Conservation (phyloP, 2,329 filamentous ascomycete species). For the Diaporthe amygdali region DNA sequence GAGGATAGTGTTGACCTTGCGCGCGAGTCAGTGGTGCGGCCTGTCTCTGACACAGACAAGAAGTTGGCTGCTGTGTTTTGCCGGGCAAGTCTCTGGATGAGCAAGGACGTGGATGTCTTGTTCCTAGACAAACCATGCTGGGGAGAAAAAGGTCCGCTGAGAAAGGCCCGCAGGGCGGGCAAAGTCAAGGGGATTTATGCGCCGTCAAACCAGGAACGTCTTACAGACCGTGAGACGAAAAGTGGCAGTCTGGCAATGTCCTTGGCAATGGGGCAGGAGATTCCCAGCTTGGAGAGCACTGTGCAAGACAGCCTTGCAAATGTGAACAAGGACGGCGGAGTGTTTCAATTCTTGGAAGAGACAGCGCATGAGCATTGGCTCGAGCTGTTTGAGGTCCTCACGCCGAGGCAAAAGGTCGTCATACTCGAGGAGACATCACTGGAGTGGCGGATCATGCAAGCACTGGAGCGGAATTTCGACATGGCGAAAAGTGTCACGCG, state of each 20-base stretch:
- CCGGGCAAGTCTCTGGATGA: conserved; percentile 40
- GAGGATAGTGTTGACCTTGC: conserved; percentile 25
- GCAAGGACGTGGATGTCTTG: conserved; percentile 35
- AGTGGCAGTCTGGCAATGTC: neutral
- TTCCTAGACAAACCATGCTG: conserved; percentile 37
- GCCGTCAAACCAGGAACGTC: neutral
- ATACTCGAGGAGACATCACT: conserved; percentile 26
- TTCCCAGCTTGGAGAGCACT: conserved; percentile 33
- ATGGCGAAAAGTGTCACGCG: conserved; percentile 18
- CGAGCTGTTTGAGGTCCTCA: conserved; percentile 40
- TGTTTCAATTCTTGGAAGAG: conserved; percentile 29
- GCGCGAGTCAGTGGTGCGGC: conserved; percentile 26
- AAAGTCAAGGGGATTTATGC: neutral
- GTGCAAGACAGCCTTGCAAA: conserved; percentile 30
- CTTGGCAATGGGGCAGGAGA: conserved; percentile 26
- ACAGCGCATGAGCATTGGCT: conserved; percentile 39
- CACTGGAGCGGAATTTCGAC: conserved; percentile 42
- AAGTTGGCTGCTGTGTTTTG: conserved; percentile 35
- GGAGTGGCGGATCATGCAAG: conserved; percentile 37
- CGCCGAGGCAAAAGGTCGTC: conserved; percentile 15
- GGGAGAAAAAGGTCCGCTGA: conserved; percentile 26
- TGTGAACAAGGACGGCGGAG: conserved; percentile 3
- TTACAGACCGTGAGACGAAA: neutral
- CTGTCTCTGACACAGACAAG: conserved; percentile 26
- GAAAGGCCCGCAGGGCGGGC: conserved; percentile 27